Evolutionary conservation across 2,329 filamentous ascomycete species (phyloP).

Genomic region (Apiospora koreana): DNA sequence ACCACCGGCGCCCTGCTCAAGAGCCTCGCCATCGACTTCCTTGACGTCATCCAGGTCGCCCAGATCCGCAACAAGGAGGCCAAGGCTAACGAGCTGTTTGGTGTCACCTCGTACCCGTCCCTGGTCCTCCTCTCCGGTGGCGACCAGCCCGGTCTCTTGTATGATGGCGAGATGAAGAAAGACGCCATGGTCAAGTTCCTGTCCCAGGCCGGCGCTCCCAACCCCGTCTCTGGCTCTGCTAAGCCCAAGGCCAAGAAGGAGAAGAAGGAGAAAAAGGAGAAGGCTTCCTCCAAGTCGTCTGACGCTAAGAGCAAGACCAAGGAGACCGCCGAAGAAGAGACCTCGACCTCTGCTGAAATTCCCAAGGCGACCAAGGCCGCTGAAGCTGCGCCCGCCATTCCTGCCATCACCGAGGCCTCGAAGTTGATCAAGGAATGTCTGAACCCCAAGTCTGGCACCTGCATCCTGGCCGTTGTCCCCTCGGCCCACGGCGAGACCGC

Average conservation of each 20-base stretch:
- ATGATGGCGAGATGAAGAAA: constrained; percentile 85
- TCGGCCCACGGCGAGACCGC: constrained; percentile 49
- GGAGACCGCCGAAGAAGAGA: constrained; percentile 27
- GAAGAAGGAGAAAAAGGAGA: constrained; percentile 44
- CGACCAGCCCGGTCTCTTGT: constrained; percentile 67
- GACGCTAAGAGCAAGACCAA: constrained; percentile 44
- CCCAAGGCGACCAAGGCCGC: constrained; percentile 50
- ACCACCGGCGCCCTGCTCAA: constrained; percentile 80
- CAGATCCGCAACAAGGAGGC: constrained; percentile 84
- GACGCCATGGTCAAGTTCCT: constrained; percentile 80
- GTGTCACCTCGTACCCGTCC: constrained; percentile 75
- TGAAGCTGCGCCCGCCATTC: constrained; percentile 62
- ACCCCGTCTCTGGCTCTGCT: constrained; percentile 60
- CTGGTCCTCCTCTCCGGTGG: constrained; percentile 77
- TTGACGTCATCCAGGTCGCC: constrained; percentile 75
- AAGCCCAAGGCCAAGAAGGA: constrained; percentile 32
- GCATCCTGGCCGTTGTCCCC: constrained; percentile 75
- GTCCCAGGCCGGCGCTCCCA: constrained; percentile 74
- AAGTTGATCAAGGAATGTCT: constrained; percentile 74
- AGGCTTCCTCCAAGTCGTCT: constrained; percentile 40
- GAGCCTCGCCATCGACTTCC: constrained; percentile 87
- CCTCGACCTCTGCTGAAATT: constrained; percentile 24
- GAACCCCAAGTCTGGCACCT: constrained; percentile 74
- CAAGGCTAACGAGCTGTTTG: constrained; percentile 70
- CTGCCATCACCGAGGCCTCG: constrained; percentile 62